A percentile compares a stretch with the other conserved stretches of the same genome.
phyloP scores from a whole-genome alignment of 2,329 filamentous ascomycete species.

The Plenodomus biglobosus region DNA sequence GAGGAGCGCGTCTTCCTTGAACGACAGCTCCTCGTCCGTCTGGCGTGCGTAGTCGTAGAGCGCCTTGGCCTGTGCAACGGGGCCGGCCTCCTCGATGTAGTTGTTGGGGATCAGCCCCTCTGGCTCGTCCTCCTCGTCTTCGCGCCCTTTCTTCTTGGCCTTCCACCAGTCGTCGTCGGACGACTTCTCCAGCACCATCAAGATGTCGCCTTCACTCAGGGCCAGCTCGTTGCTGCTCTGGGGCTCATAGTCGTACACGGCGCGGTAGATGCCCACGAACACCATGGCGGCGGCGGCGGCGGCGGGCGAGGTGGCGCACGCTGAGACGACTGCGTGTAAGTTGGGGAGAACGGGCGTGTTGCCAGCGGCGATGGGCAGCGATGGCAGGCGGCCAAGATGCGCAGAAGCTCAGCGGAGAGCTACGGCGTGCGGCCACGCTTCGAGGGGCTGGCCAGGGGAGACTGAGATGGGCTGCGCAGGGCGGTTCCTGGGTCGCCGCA shows the following conservation, averaged over 20 bases:
- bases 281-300: conserved; percentile 62
- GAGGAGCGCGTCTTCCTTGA: conserved; percentile 81
- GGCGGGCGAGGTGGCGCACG: conserved; percentile 18
- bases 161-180: conserved; percentile 85
- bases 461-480: conserved; percentile 6
- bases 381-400: conserved; percentile 14
- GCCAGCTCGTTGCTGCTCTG: conserved; percentile 83
- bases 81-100: conserved; percentile 80
- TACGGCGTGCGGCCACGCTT: conserved; percentile 21
- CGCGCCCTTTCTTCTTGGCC: conserved; percentile 78
- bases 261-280: conserved; percentile 87
- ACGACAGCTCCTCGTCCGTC: conserved; percentile 96
- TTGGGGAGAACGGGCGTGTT: conserved; percentile 12
- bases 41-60: conserved; percentile 97
- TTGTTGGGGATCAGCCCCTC: conserved; percentile 90
- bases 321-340: conserved; percentile 1
- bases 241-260: conserved; percentile 88
- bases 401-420: conserved; percentile 34
- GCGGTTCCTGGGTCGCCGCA: not conserved
- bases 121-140: conserved; percentile 88
- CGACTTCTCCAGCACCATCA: conserved; percentile 86
- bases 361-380: conserved; percentile 15
- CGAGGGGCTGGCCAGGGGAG: conserved; percentile 28
- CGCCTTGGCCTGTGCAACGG: conserved; percentile 74
- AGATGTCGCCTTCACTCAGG: conserved; percentile 81